Evolutionary conservation across 257 asterid genomes (phyloP).

Genomic region (Solanum pinnatisectum): DNA sequence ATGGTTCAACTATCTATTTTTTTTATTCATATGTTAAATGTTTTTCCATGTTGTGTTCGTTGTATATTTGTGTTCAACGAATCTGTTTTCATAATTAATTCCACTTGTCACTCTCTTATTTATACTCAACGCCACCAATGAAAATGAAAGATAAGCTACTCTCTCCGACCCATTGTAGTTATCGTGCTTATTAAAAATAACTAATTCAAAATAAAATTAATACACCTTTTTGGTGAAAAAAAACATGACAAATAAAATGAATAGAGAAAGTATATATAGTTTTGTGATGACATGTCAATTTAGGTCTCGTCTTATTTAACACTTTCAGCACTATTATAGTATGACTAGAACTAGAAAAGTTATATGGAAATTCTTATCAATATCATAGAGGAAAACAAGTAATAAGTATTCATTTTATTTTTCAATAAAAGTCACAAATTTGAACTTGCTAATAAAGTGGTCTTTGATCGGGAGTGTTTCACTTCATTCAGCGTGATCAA

Average conservation of each 20-base stretch:
- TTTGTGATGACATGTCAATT: background rate
- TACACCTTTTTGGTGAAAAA: background rate
- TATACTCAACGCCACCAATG: background rate
- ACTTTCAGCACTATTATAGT: background rate
- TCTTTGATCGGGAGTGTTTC: background rate
- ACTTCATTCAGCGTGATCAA: background rate
- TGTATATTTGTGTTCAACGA: background rate
- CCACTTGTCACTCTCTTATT: background rate
- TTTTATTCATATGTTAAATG: background rate
- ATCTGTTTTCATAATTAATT: background rate
- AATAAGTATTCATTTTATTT: background rate
- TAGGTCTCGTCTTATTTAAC: background rate
- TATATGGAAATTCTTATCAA: background rate
- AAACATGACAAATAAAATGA: background rate
- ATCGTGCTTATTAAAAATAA: background rate
- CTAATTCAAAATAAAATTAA: background rate
- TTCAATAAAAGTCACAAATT: background rate
- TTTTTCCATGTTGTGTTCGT: background rate
- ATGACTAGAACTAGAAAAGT: background rate
- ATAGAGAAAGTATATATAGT: background rate
- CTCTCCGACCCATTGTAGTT: background rate
- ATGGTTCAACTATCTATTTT: background rate
- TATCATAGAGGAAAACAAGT: background rate
- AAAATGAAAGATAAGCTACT: background rate
- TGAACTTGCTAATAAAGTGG: background rate